Base-by-base conservation (phyloP, 2,329 filamentous ascomycete genomes). In the Aspergillus udagawae region DNA sequence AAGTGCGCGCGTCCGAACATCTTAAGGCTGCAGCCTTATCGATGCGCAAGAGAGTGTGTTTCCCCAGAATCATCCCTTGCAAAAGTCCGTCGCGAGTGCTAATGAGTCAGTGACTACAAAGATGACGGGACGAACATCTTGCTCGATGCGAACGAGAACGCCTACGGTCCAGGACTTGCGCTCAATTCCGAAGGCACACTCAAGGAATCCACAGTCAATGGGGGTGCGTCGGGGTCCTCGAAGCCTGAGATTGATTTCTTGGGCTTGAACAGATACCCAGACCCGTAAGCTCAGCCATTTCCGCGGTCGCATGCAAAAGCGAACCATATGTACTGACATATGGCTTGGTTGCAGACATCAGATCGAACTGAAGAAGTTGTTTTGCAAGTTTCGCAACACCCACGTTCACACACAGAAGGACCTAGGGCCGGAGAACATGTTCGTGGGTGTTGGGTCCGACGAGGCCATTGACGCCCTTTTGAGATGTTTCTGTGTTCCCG, bases 111-210 rank as follows among this genome's bases (percentile, higher is more conserved):
- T 79, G 94, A 99, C 83, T 97, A 99, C 84, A 97, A 99, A 79
- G 93, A 99, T 74, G 90, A 99, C 72, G 94, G 94, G 65, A 93
- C 87, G 58, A 97, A 97, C 70, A 86, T 97, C 68, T 87, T 99
- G 53, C 89, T 99, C 64, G 94, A 99, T 73, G 94, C 94, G 66
- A 99, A 99, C 70, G 94, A 99, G 79, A 99, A 99, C 71, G 92
- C 94, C 58, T 97, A 89, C 69, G 94, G 94, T 0, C 93, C 94
- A 0, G 88, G 90, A 1, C 79, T 97, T 51, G 78, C 81, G 2
- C 66, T 87, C 51, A 75, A 75, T 29, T 67, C 70, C 1, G 70
- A 82, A 44, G 78, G 80, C 10, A 78, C 80, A 51, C 75, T 83
- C 10, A 72, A 80, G 52, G 73, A 79, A 50, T 71, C 77, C 2